Evolutionary conservation across 768 basidiomycete species (phyloP).

Genomic region (Lactarius quietus): DNA sequence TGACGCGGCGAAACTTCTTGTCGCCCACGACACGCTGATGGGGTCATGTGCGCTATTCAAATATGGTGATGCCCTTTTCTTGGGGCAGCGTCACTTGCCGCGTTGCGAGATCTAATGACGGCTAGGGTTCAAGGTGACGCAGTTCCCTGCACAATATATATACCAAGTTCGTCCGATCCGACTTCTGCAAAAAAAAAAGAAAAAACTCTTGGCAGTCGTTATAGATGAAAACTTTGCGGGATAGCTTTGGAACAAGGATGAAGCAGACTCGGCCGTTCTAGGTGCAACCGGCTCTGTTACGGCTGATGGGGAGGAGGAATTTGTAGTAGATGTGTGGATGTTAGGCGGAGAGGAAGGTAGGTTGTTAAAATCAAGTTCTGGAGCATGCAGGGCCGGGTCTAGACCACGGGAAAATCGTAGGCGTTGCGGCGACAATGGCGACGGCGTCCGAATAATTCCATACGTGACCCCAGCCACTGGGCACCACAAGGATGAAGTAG

Average conservation of each 20-base stretch:
- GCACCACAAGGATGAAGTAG: not conserved
- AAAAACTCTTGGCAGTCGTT: not conserved
- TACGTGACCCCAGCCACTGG: slow-evolving; percentile 8
- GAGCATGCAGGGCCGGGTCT: slow-evolving; percentile 14
- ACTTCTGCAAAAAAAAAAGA: not conserved
- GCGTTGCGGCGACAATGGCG: slow-evolving; percentile 22
- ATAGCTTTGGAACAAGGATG: not conserved
- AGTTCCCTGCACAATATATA: not conserved
- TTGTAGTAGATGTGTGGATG: slow-evolving; percentile 15
- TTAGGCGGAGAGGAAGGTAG: slow-evolving; percentile 17
- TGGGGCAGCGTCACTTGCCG: slow-evolving; percentile 14
- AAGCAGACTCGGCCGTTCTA: slow-evolving; percentile 10
- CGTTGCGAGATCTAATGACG: not conserved
- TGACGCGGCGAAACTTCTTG: slow-evolving; percentile 4
- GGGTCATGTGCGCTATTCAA: slow-evolving; percentile 10
- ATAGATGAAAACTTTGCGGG: too few species aligned
- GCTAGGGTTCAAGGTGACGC: slow-evolving; percentile 12
- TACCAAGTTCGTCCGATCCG: not conserved
- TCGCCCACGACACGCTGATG: not conserved
- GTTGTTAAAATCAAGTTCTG: slow-evolving; percentile 18
- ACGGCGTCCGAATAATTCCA: slow-evolving; percentile 5
- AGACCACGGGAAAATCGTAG: slow-evolving; percentile 24
- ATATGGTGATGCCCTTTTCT: slow-evolving; percentile 5
- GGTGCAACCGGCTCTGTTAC: not conserved
- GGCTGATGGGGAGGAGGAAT: slow-evolving; percentile 9